A percentile compares a stretch with the other conserved stretches of the same genome.
phyloP scores from a whole-genome alignment of 2,329 filamentous ascomycete species.

The Geosmithia morbida region DNA sequence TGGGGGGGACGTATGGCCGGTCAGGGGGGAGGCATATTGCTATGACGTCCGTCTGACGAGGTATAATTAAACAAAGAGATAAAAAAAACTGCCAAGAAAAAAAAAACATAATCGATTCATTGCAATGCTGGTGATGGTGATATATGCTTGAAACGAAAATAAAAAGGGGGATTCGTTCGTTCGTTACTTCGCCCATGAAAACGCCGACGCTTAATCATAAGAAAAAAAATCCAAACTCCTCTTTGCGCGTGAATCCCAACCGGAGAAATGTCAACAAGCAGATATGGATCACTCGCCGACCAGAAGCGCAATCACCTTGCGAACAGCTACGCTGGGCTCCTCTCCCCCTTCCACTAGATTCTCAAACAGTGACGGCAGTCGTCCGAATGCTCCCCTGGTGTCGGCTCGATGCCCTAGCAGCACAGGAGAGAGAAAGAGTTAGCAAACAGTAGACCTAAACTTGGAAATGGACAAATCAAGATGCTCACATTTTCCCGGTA shows the following conservation, averaged over 20 bases:
- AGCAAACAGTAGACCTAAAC: slow-evolving; percentile 5
- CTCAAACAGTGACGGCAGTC: slow-evolving; percentile 45
- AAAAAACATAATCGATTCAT: too few species aligned
- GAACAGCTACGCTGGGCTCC: slow-evolving; percentile 40
- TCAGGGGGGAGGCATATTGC: too few species aligned
- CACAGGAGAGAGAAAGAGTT: slow-evolving; percentile 1
- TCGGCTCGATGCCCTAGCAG: slow-evolving; percentile 47
- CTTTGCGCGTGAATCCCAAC: neutral
- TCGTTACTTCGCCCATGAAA: neutral
- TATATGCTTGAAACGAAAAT: neutral
- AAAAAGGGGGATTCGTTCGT: neutral
- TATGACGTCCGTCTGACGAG: too few species aligned
- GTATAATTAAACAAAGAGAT: too few species aligned
- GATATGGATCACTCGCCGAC: slow-evolving; percentile 14
- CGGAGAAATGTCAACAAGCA: neutral
- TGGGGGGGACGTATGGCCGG: too few species aligned
- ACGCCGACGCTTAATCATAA: neutral
- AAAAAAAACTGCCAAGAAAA: too few species aligned
- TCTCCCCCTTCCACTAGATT: slow-evolving; percentile 40
- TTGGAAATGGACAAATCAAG: neutral
- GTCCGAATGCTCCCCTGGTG: slow-evolving; percentile 35
- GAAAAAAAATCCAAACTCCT: neutral
- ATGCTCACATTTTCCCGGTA: slow-evolving; percentile 48
- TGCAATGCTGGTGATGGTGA: neutral
- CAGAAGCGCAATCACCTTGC: slow-evolving; percentile 45